These are phyloP conservation scores for Fusarium sp. DNA, from an alignment of 2,329 filamentous ascomycete species.

Conservation along the genomic window DNA sequence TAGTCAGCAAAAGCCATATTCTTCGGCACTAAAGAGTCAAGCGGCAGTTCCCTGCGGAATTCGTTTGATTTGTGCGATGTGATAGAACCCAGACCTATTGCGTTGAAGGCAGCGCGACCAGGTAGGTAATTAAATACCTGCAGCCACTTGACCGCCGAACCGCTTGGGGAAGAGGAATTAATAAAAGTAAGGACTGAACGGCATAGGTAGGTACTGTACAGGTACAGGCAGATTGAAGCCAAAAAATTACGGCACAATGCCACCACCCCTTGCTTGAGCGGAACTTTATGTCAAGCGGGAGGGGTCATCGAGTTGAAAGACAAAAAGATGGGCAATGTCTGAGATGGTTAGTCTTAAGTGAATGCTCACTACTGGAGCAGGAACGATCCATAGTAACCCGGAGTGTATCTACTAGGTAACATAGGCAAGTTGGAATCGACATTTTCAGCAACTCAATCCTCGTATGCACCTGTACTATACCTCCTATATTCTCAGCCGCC, in stretches of 20 bases:
- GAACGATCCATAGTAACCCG: neutral
- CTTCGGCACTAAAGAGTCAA: neutral
- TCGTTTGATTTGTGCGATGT: neutral
- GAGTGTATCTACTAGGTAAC: neutral
- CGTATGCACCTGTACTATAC: neutral
- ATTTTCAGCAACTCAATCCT: neutral
- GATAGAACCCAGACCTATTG: constrained; percentile 1
- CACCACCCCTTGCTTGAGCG: constrained; percentile 1
- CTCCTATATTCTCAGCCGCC: constrained; percentile 8
- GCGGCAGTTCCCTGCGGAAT: neutral
- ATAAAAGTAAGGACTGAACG: neutral
- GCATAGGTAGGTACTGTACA: neutral
- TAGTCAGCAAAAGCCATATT: neutral
- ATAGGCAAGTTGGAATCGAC: no score
- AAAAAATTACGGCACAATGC: neutral
- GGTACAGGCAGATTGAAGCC: neutral
- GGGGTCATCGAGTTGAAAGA: neutral
- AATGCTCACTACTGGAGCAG: neutral
- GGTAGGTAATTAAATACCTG: neutral
- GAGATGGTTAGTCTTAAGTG: neutral
- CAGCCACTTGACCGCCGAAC: constrained; percentile 20
- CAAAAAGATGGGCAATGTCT: neutral
- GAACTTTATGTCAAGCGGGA: neutral
- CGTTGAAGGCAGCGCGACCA: constrained; percentile 17
- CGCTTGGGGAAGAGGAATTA: constrained; percentile 1